Conservation (phyloP, 1,284 basidiomycete genomes). For the Pulchroboletus neoregius region DNA sequence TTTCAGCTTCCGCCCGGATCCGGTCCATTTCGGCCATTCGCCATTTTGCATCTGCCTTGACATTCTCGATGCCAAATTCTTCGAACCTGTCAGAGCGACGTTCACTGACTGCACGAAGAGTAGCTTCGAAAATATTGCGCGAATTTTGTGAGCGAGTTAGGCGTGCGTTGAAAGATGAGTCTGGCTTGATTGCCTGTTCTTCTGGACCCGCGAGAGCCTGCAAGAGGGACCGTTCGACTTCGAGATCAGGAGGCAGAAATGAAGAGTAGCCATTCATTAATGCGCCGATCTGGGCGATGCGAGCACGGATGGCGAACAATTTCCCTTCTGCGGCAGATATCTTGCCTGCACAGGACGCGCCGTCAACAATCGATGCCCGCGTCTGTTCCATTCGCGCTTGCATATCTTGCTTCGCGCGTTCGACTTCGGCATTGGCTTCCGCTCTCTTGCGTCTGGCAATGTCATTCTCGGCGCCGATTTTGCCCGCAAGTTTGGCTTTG, state of each 20-base stretch:
- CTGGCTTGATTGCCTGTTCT: slow-evolving; percentile 60
- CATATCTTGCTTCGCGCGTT: slow-evolving; percentile 67
- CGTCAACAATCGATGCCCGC: slow-evolving; percentile 67
- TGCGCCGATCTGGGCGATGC: slow-evolving; percentile 64
- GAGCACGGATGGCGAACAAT: slow-evolving; percentile 58
- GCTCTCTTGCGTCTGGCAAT: slow-evolving; percentile 58
- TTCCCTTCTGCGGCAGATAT: slow-evolving; percentile 74
- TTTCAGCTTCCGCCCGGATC: slow-evolving; percentile 65
- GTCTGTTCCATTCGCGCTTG: slow-evolving; percentile 65
- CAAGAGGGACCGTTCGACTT: slow-evolving; percentile 72
- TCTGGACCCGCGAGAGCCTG: slow-evolving; percentile 66
- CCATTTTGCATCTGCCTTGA: slow-evolving; percentile 68
- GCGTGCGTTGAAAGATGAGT: slow-evolving; percentile 57
- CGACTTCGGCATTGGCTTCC: slow-evolving; percentile 66
- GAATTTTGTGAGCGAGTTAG: slow-evolving; percentile 73
- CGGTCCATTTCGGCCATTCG: slow-evolving; percentile 72
- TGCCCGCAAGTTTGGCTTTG: slow-evolving; percentile 78
- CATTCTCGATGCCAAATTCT: slow-evolving; percentile 63
- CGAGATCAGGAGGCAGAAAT: slow-evolving; percentile 51
- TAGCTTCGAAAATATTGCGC: slow-evolving; percentile 77
- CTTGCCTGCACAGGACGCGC: slow-evolving; percentile 72
- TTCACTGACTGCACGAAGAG: slow-evolving; percentile 76
- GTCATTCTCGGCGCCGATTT: slow-evolving; percentile 58
- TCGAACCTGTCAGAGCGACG: slow-evolving; percentile 78
- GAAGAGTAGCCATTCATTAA: slow-evolving; percentile 37